Evolutionary conservation across 2,329 filamentous ascomycete species (phyloP).

Genomic region (Elsinoe batatas): DNA sequence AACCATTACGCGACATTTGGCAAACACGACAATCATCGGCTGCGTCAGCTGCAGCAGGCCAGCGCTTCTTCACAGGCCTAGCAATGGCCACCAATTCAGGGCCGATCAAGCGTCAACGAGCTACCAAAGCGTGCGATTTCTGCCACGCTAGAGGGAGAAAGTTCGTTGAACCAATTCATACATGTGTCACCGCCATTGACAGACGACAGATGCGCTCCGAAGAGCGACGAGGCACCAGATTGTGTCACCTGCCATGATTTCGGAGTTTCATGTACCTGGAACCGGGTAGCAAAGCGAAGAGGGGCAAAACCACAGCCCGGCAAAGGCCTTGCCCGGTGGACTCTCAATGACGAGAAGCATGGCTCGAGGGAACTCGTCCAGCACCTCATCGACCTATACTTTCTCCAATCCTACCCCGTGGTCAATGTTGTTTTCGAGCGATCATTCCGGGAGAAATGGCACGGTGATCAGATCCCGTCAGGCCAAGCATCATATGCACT

Average conservation of each 20-base stretch:
- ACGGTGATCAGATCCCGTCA: not conserved
- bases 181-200: not conserved
- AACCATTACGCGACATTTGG: too few relatives aligned
- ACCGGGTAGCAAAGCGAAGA: constrained; percentile 4
- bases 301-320: constrained; percentile 4
- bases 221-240: not conserved
- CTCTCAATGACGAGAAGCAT: constrained; percentile 7
- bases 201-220: not conserved
- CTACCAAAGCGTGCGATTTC: constrained; percentile 7
- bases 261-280: constrained; percentile 6
- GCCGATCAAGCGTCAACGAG: not conserved
- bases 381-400: not conserved
- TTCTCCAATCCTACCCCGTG: not conserved
- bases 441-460: constrained; percentile 7
- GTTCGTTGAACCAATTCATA: not conserved
- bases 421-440: constrained; percentile 10
- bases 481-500: constrained; percentile 1
- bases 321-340: constrained; percentile 1
- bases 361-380: not conserved
- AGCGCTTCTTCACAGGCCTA: not conserved
- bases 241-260: constrained; percentile 1
- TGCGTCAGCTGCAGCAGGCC: too few relatives aligned
- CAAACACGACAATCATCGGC: too few relatives aligned
- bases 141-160: constrained; percentile 6
- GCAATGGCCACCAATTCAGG: not conserved